A percentile compares a stretch with the other conserved stretches of the same genome.
Conservation (phyloP, 2,329 filamentous ascomycete genomes). For the Aspergillus aculeatus region DNA sequence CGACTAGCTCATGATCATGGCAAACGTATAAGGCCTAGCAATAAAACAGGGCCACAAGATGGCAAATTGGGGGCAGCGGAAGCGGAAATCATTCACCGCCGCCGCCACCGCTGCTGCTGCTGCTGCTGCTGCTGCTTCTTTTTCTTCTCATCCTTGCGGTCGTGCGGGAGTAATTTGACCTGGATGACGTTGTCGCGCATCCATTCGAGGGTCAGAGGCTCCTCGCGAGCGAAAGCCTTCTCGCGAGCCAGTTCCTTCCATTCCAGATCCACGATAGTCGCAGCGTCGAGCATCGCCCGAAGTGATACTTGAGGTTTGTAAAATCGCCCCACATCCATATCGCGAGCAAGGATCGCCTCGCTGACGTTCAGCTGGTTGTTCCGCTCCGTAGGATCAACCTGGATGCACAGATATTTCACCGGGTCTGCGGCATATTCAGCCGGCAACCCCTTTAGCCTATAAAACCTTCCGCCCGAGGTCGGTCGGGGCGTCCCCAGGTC, state of each 20-base stretch:
- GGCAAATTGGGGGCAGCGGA: too few species aligned
- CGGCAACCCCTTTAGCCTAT: conserved; percentile 24
- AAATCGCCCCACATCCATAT: conserved; percentile 26
- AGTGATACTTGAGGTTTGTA: conserved; percentile 27
- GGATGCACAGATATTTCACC: conserved; percentile 24
- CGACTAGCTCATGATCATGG: neutral
- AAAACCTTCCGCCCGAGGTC: conserved; percentile 9
- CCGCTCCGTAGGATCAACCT: conserved; percentile 22
- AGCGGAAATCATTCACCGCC: too few species aligned
- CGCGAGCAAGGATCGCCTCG: conserved; percentile 27
- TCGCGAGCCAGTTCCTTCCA: conserved; percentile 28
- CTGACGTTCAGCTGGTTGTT: conserved; percentile 29
- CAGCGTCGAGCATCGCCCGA: conserved; percentile 36
- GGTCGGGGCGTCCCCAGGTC: conserved; percentile 17
- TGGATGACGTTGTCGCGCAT: neutral
- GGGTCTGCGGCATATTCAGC: conserved; percentile 28
- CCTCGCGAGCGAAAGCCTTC: conserved; percentile 21
- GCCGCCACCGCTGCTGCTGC: neutral
- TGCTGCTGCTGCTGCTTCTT: neutral
- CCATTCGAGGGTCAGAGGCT: neutral
- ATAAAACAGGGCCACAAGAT: too few species aligned
- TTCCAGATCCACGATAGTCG: conserved; percentile 31
- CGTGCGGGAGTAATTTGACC: neutral
- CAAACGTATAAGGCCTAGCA: too few species aligned
- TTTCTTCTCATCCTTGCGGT: neutral